Conservation (phyloP, 2,329 filamentous ascomycete genomes). For the Lecanicillium sp. region DNA sequence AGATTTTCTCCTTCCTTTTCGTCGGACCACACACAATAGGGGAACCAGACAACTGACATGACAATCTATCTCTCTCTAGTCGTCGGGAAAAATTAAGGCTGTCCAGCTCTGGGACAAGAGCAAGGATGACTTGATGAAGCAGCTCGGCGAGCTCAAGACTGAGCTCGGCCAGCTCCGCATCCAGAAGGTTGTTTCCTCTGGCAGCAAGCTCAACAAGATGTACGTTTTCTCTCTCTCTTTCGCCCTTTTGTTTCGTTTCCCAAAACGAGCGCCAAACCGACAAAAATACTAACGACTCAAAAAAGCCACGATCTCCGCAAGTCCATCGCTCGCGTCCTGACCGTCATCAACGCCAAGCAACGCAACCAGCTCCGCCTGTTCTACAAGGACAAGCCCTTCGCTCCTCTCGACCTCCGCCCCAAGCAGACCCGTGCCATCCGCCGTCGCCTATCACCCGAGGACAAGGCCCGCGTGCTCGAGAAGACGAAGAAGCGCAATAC, state of each 20-base stretch:
- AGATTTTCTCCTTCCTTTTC: background rate
- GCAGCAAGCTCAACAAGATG: slow-evolving; percentile 97
- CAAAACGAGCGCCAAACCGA: background rate
- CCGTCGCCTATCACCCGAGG: slow-evolving; percentile 86
- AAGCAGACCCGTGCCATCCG: slow-evolving; percentile 99
- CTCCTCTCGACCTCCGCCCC: slow-evolving; percentile 93
- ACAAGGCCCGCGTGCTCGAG: slow-evolving; percentile 74
- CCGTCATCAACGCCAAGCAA: slow-evolving; percentile 99
- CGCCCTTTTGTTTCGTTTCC: background rate
- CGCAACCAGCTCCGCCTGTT: slow-evolving; percentile 94
- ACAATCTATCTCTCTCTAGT: slow-evolving; percentile 24
- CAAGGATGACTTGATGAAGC: slow-evolving; percentile 97
- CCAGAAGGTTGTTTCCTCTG: slow-evolving; percentile 94
- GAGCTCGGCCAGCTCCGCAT: slow-evolving; percentile 95
- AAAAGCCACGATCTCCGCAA: slow-evolving; percentile 95
- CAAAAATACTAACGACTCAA: slow-evolving; percentile 15
- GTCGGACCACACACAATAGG: background rate
- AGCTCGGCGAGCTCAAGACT: slow-evolving; percentile 89
- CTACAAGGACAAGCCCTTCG: slow-evolving; percentile 99
- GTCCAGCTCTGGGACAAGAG: slow-evolving; percentile 96
- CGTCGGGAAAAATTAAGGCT: slow-evolving; percentile 75
- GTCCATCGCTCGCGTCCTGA: slow-evolving; percentile 97
- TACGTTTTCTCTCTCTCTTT: slow-evolving; percentile 38
- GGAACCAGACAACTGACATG: slow-evolving; percentile 19
- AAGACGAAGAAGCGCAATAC: slow-evolving; percentile 94